Evolutionary conservation across 768 basidiomycete species (phyloP).

Genomic region (Kwoniella botswanensis): DNA sequence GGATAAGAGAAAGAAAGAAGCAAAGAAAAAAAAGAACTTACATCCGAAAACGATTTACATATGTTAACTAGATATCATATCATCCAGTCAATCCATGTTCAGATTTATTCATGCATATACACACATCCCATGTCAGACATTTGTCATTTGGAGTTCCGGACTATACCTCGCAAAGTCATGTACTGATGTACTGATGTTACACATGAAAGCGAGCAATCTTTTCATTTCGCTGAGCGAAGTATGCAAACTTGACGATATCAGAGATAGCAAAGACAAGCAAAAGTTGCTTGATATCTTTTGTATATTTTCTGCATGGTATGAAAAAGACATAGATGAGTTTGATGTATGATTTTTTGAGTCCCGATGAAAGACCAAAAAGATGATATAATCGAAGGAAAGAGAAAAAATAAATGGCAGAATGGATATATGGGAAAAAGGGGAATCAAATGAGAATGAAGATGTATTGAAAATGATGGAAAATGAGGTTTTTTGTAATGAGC

Average conservation of each 20-base stretch:
- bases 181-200: too few species aligned
- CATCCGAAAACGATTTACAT: too few species aligned
- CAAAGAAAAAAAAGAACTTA: too few species aligned
- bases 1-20: too few species aligned
- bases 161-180: too few species aligned
- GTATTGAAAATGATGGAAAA: background rate
- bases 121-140: background rate
- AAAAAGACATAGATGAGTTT: background rate
- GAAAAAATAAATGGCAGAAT: background rate
- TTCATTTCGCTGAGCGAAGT: too few species aligned
- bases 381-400: background rate
- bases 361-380: background rate
- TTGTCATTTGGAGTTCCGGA: too few species aligned
- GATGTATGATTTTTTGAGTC: background rate
- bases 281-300: background rate
- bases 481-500: background rate
- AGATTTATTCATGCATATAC: background rate
- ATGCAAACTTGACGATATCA: too few species aligned
- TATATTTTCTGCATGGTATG: background rate
- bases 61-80: background rate
- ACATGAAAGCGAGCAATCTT: too few species aligned
- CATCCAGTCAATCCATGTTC: background rate
- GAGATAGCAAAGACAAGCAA: too few species aligned
- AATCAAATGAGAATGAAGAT: background rate
- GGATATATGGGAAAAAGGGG: background rate